Evolutionary conservation across 495 filamentous ascomycete genomes (phyloP).

Genomic region (Hypoxylon intermedium): DNA sequence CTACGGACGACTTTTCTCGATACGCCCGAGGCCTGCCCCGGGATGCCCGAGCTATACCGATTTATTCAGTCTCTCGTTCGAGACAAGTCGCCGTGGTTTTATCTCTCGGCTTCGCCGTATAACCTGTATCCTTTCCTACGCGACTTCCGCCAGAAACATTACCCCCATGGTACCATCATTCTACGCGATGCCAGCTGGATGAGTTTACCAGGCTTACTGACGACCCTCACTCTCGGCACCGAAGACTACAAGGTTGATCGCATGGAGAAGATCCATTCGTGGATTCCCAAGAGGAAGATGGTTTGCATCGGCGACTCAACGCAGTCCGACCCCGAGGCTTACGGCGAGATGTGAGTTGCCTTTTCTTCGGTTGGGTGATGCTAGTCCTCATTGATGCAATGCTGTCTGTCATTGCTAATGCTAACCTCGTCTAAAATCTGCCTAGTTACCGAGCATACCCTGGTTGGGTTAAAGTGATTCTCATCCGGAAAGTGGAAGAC

Average conservation of each 20-base stretch:
- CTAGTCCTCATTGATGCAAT: too few relatives aligned
- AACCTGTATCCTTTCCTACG: constrained; percentile 91
- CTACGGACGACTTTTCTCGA: constrained; percentile 83
- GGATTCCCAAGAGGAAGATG: constrained; percentile 79
- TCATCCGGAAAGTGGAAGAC: constrained; percentile 82
- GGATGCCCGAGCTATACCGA: constrained; percentile 85
- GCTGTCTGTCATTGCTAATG: too few relatives aligned
- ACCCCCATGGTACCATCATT: constrained; percentile 78
- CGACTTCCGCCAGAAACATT: constrained; percentile 71
- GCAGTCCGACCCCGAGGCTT: constrained; percentile 89
- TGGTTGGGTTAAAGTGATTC: constrained; percentile 79
- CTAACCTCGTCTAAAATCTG: constrained; percentile 15
- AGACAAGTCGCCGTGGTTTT: constrained; percentile 78
- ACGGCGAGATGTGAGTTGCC: constrained; percentile 70
- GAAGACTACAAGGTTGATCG: constrained; percentile 86
- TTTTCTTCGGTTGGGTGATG: too few relatives aligned
- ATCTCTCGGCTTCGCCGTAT: constrained; percentile 93
- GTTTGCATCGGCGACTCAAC: constrained; percentile 90
- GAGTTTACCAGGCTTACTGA: constrained; percentile 80
- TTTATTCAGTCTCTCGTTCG: constrained; percentile 63
- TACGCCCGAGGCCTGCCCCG: constrained; percentile 70
- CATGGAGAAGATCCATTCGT: constrained; percentile 75
- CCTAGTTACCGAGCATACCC: constrained; percentile 58
- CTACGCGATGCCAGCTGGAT: constrained; percentile 88
- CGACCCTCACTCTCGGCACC: constrained; percentile 79